phyloP scores from a whole-genome alignment of 2,329 filamentous ascomycete species.

The Verticillium dahliae region DNA sequence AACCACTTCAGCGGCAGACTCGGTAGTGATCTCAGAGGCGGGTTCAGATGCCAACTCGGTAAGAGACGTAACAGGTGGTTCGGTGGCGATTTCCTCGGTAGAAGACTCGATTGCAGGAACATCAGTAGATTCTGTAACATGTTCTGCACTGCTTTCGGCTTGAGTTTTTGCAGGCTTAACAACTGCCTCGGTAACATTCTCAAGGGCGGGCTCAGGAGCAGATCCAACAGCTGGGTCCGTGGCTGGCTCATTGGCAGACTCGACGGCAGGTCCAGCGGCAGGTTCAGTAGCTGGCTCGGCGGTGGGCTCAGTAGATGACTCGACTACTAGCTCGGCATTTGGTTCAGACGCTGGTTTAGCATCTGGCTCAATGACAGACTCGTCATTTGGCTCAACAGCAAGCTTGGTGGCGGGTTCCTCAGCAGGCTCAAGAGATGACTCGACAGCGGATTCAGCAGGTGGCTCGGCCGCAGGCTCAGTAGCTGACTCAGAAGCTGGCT shows the following conservation, averaged over 20 bases:
- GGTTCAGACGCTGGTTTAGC: conserved; percentile 17
- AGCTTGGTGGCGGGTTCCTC: conserved; percentile 1
- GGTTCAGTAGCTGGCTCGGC: background rate
- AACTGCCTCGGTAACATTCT: background rate
- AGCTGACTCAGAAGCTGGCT: background rate
- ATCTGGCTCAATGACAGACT: conserved; percentile 19
- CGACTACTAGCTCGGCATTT: background rate
- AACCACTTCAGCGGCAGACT: background rate
- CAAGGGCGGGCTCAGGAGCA: background rate
- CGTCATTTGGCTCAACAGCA: background rate
- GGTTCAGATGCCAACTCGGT: background rate
- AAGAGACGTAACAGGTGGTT: background rate
- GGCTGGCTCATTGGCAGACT: background rate
- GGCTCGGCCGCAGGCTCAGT: background rate
- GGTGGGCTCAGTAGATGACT: background rate
- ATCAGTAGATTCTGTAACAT: no score
- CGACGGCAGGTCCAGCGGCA: background rate
- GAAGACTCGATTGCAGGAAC: conserved; percentile 15
- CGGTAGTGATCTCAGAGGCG: background rate
- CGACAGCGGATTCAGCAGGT: background rate
- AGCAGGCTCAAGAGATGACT: background rate
- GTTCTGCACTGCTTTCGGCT: background rate
- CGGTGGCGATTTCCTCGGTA: background rate
- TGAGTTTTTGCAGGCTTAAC: no score
- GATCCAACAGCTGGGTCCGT: background rate